Base-by-base conservation (phyloP, 257 asterid genomes). In the Solanum bukasovii region DNA sequence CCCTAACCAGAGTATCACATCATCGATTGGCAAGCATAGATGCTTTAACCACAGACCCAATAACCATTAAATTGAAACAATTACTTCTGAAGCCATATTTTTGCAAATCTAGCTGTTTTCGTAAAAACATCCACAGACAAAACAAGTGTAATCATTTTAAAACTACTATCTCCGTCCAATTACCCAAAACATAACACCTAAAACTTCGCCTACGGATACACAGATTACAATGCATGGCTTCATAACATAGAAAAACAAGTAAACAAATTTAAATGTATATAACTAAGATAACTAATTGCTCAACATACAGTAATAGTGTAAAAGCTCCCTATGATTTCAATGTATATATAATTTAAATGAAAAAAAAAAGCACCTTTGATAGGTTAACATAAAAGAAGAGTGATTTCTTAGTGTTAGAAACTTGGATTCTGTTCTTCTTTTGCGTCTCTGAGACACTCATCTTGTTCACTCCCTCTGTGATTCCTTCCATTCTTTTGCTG, bases 331-430 rank as follows among this genome's bases (percentile, higher is more conserved):
- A 83, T 5, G 37, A 44, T 52, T 81, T 40, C 23, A 38, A 75
- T 23, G 63, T 13, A 77, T 13, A 75, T 1, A 77, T 4, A 78
- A 40, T 38, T 6, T 13, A 77, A 71, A 71, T 68, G 34, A 23
- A 8, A 35, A n/a, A 40, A 16, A 9, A 68, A 16, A 7, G 5
- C 16, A 87, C 93, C 93, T 90, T 90, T 44, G 93, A 86, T 27
- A 90, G 91, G 31, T 91, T 91, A 88, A 90, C 92, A 89, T 90
- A 91, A 87, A 91, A 90, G 87, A 90, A 91, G 42, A 91, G 92
- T 38, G 93, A 86, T 70, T 91, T 91, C 46, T 91, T 91, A 49
- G 93, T 91, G 85, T 90, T 91, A 87, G 93, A 91, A 42, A 91
- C 93, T 84, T 91, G 93, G 33, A 91, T 86, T 20, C 88, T 85